Base-by-base conservation (phyloP, 768 basidiomycete genomes). In the Gautieria morchelliformis region DNA sequence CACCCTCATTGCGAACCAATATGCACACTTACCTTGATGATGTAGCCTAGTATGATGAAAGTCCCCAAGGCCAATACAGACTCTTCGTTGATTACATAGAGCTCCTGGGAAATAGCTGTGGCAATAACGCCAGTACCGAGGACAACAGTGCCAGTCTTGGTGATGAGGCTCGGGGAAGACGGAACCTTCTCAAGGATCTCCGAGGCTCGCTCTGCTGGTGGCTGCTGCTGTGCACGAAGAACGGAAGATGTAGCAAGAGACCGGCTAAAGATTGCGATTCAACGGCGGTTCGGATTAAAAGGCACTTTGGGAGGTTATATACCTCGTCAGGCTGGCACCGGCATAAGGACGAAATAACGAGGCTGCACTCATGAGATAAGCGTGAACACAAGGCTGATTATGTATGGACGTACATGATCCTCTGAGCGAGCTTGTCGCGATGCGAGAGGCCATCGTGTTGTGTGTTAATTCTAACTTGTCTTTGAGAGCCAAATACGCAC, bases 81-180 rank as follows among this genome's bases (percentile, higher is more conserved):
- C 78, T 98, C 96, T 72, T 97, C 94, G 70, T 96, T 96, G 67
- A 95, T 83, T 59, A 99, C 95, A 67, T 97, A 97, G 52, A 98
- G 83, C 74, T 99, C 94, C 69, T 93, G 89, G 14, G 93, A 95
- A 73, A 98, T 93, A 67, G 93, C 94, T 6, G 92, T 81, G 15
- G 94, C 95, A 56, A 85, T 75, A 59, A 90, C 76, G 66, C 90
- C 93, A 15, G 91, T 89, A 67, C 92, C 92, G 54, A 97, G 83
- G 66, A 97, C 78, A 66, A 93, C 87, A 53, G 89, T 82, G 61
- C 93, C 93, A 46, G 93, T 94, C 78, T 99, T 99, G 69, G 93
- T 92, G 77, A 94, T 79, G 72, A 96, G 78, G 68, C 83, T 85
- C 24, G 82, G 92, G 64, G 83, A 93, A 58, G 82, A 89, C 19